Evolutionary conservation across 176 grass and related monocot species (phyloP).

Genomic region (Carex pumila): DNA sequence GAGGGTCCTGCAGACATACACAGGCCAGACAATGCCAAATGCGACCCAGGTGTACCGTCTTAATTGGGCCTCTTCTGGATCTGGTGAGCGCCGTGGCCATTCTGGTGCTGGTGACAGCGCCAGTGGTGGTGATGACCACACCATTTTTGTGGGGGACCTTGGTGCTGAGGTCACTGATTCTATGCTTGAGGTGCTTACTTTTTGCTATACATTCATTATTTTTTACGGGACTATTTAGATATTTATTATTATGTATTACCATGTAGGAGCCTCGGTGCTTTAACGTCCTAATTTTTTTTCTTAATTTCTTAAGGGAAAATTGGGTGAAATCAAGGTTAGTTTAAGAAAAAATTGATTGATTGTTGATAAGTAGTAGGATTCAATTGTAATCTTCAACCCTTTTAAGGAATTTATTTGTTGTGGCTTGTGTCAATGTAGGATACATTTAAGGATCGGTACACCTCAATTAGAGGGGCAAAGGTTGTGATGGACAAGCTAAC

Average conservation of each 20-base stretch:
- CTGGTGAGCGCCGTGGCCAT: conserved; percentile 50
- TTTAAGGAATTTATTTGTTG: neutral
- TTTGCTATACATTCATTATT: neutral
- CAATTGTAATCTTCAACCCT: neutral
- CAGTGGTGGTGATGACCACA: conserved; percentile 35
- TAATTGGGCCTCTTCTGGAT: conserved; percentile 74
- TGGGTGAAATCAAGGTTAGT: neutral
- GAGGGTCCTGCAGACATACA: conserved; percentile 50
- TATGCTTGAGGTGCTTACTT: conserved; percentile 26
- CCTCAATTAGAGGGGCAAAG: conserved; percentile 82
- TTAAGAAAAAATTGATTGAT: neutral
- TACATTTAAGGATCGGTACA: conserved; percentile 49
- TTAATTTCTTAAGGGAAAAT: neutral
- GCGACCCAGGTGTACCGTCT: conserved; percentile 51
- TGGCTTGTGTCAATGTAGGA: conserved; percentile 31
- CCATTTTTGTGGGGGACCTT: conserved; percentile 90
- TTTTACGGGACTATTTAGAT: neutral
- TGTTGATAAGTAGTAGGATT: neutral
- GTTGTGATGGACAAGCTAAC: conserved; percentile 68
- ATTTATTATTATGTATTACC: neutral
- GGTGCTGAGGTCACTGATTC: conserved; percentile 76
- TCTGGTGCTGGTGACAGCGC: conserved; percentile 29
- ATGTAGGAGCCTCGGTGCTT: neutral
- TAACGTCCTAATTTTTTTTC: neutral
- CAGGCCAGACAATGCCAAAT: conserved; percentile 71